Evolutionary conservation across 148 eudicot genomes (phyloP).

Genomic region (Euryodendron excelsum): DNA sequence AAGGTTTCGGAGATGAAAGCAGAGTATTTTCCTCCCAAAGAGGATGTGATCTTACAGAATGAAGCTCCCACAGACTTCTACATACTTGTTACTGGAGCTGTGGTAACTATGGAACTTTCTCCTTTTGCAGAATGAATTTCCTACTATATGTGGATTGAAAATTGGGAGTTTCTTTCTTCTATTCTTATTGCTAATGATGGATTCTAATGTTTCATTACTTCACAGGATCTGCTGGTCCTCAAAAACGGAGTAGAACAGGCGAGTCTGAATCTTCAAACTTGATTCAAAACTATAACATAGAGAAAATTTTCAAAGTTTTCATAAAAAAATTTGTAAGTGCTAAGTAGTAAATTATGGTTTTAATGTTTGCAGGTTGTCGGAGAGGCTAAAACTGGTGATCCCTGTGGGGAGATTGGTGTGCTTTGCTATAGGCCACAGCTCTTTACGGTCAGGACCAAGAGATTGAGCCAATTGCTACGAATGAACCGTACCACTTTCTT

Average conservation of each 20-base stretch:
- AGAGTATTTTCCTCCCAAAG: conserved; percentile 56
- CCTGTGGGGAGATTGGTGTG: conserved; percentile 88
- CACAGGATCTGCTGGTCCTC: conserved; percentile 52
- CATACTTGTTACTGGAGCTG: conserved; percentile 73
- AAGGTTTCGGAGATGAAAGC: conserved; percentile 98
- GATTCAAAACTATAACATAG: neutral
- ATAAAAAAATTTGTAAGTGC: neutral
- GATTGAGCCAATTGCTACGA: conserved; percentile 68
- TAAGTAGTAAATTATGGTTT: neutral
- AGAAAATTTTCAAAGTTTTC: neutral
- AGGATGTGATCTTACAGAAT: conserved; percentile 36
- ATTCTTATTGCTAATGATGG: neutral
- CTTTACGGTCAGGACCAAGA: conserved; percentile 73
- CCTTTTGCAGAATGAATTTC: neutral
- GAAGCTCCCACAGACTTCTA: conserved; percentile 92
- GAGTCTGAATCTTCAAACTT: conserved; percentile 23
- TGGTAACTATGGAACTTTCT: conserved; percentile 37
- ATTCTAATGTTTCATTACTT: conserved; percentile 13
- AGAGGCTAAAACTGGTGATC: conserved; percentile 58
- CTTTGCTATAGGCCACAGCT: conserved; percentile 92
- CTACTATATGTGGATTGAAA: neutral
- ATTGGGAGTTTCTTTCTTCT: neutral
- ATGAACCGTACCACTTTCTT: conserved; percentile 61
- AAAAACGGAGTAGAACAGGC: conserved; percentile 65
- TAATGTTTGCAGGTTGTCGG: conserved; percentile 52